These are phyloP conservation scores for Endocalyx cinctus DNA, from an alignment of 2,329 filamentous ascomycete genomes.

Conservation along the genomic window DNA sequence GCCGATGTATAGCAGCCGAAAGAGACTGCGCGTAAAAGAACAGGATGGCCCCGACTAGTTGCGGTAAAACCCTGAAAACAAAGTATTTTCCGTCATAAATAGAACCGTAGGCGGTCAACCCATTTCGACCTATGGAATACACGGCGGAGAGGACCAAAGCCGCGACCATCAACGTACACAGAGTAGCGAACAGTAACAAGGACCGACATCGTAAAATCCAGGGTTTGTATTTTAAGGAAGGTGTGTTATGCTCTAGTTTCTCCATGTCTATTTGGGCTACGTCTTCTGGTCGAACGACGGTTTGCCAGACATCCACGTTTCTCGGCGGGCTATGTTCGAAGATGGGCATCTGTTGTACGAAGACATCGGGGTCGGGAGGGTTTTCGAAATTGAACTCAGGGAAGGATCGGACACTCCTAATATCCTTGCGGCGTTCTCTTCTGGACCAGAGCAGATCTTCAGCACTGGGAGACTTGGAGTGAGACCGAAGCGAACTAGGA, in stretches of 20 bases:
- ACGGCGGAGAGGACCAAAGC: constrained; percentile 69
- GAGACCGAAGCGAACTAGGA: too few relatives aligned
- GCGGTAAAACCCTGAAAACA: constrained; percentile 79
- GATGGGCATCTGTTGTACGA: constrained; percentile 1
- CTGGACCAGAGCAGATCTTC: too few relatives aligned
- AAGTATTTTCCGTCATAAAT: constrained; percentile 77
- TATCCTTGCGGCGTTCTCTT: too few relatives aligned
- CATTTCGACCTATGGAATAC: constrained; percentile 58
- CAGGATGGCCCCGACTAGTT: constrained; percentile 65
- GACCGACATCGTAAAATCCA: constrained; percentile 63
- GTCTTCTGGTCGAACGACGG: constrained; percentile 22
- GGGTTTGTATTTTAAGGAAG: constrained; percentile 66
- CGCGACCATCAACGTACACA: constrained; percentile 66
- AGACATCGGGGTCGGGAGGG: constrained; percentile 7
- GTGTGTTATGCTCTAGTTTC: constrained; percentile 22
- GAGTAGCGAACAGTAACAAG: constrained; percentile 53
- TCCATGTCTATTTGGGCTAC: constrained; percentile 29
- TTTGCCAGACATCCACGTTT: constrained; percentile 25
- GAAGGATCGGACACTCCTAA: too few relatives aligned
- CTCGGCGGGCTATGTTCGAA: constrained; percentile 17
- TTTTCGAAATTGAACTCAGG: constrained; percentile 7
- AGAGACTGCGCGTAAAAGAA: constrained; percentile 75
- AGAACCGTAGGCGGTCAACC: constrained; percentile 63
- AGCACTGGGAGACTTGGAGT: too few relatives aligned
- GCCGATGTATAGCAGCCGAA: constrained; percentile 67